Conservation (phyloP, 768 basidiomycete genomes). For the Tephrocybe sp. region DNA sequence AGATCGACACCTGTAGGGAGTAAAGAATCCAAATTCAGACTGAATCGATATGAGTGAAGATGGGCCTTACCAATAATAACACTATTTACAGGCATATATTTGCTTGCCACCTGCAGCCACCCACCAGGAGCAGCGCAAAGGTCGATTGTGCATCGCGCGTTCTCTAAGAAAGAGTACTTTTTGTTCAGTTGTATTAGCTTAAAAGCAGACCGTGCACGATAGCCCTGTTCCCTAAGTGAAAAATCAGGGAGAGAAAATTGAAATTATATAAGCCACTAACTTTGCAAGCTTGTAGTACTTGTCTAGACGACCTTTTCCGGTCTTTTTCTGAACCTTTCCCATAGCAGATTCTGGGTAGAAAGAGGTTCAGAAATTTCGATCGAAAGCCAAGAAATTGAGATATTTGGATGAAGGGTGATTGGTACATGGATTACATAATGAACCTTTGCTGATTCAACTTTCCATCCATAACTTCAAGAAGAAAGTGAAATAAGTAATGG, state of each 20-base stretch:
- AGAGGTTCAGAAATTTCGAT: background rate
- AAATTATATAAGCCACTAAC: constrained; percentile 33
- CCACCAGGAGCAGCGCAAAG: constrained; percentile 98
- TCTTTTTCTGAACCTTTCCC: constrained; percentile 90
- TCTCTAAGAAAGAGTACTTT: constrained; percentile 90
- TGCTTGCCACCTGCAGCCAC: constrained; percentile 98
- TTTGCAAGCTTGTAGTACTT: constrained; percentile 98
- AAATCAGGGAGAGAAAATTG: constrained; percentile 10
- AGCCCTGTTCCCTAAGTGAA: constrained; percentile 87
- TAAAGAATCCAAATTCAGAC: background rate
- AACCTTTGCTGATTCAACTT: too few species aligned
- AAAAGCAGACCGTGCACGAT: constrained; percentile 98
- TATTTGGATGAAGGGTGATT: constrained; percentile 8
- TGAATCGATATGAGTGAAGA: background rate
- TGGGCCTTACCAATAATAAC: constrained; percentile 76
- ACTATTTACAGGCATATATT: constrained; percentile 93
- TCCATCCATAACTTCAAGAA: too few species aligned
- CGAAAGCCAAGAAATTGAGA: constrained; percentile 2
- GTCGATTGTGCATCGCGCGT: constrained; percentile 92
- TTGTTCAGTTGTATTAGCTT: constrained; percentile 99
- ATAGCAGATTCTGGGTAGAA: constrained; percentile 30
- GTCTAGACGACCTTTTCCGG: constrained; percentile 92
- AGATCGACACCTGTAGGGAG: constrained; percentile 79
- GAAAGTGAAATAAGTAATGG: background rate
- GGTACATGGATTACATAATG: constrained; percentile 5